Conservation (phyloP, 2,329 filamentous ascomycete genomes). For the Clarireedia paspali region DNA sequence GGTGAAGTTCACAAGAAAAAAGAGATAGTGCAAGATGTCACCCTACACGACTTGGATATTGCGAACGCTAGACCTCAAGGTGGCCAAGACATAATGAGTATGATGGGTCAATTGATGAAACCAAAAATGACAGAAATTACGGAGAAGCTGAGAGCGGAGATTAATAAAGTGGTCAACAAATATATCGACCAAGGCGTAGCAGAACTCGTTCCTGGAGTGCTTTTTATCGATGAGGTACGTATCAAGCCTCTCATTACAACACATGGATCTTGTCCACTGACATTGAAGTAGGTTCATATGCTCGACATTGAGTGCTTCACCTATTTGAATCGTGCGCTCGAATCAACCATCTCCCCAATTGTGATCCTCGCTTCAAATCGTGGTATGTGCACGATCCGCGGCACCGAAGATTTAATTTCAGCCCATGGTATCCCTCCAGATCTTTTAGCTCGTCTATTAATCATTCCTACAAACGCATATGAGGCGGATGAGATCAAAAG, state of each 20-base stretch:
- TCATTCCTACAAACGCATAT: slow-evolving; percentile 91
- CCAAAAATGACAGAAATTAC: slow-evolving; percentile 99
- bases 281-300: slow-evolving; percentile 75
- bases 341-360: slow-evolving; percentile 90
- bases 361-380: slow-evolving; percentile 97
- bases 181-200: slow-evolving; percentile 98
- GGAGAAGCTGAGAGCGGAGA: slow-evolving; percentile 89
- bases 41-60: slow-evolving; percentile 90
- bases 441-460: slow-evolving; percentile 86
- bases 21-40: slow-evolving; percentile 98
- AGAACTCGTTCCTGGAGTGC: slow-evolving; percentile 92
- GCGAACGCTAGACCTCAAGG: slow-evolving; percentile 93
- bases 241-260: slow-evolving; percentile 4
- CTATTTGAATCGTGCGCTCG: slow-evolving; percentile 95
- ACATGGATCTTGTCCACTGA: not conserved
- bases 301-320: slow-evolving; percentile 99
- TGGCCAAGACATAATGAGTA: slow-evolving; percentile 99
- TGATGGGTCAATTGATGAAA: slow-evolving; percentile 99
- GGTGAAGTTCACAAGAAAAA: slow-evolving; percentile 99
- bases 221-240: slow-evolving; percentile 94
- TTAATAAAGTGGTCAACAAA: slow-evolving; percentile 98
- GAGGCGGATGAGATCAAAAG: slow-evolving; percentile 81
- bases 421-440: slow-evolving; percentile 93
- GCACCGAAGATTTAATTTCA: slow-evolving; percentile 72
- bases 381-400: slow-evolving; percentile 86